These are phyloP conservation scores for Aspergillus diversus DNA, from an alignment of 495 filamentous ascomycete species.

Conservation along the genomic window DNA sequence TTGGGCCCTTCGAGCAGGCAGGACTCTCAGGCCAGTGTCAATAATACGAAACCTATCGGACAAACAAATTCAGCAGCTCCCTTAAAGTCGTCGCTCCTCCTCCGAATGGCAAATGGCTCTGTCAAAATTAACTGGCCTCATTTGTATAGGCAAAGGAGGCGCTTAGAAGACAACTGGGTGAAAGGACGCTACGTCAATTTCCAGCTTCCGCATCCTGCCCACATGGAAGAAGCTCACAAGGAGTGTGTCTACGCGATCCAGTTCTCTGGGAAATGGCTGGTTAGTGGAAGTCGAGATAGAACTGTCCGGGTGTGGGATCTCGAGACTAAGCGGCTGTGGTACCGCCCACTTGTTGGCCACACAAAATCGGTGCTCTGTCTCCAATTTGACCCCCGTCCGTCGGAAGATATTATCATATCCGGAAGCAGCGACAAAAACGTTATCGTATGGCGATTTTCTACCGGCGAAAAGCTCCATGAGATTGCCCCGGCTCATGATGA, in stretches of 20 bases:
- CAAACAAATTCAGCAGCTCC: slow-evolving; percentile 22
- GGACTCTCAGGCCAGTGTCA: slow-evolving; percentile 14
- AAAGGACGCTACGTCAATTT: slow-evolving; percentile 81
- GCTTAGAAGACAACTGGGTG: slow-evolving; percentile 90
- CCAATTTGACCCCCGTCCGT: slow-evolving; percentile 91
- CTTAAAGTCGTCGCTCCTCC: slow-evolving; percentile 37
- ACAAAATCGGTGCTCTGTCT: slow-evolving; percentile 87
- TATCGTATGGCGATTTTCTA: slow-evolving; percentile 92
- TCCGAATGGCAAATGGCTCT: slow-evolving; percentile 38
- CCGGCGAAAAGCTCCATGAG: slow-evolving; percentile 74
- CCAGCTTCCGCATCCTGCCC: slow-evolving; percentile 81
- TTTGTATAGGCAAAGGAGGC: slow-evolving; percentile 83
- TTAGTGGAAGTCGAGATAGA: slow-evolving; percentile 89
- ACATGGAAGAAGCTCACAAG: slow-evolving; percentile 79
- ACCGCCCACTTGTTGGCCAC: slow-evolving; percentile 75
- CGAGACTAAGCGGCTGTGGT: slow-evolving; percentile 72
- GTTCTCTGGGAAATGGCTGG: slow-evolving; percentile 80
- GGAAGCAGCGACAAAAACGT: slow-evolving; percentile 90
- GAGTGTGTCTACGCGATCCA: slow-evolving; percentile 98
- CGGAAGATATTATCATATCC: slow-evolving; percentile 89
- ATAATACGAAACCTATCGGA: slow-evolving; percentile 14
- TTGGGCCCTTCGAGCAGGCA: slow-evolving; percentile 1
- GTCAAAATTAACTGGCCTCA: slow-evolving; percentile 59
- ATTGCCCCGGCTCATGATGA: slow-evolving; percentile 79
- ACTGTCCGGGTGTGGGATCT: slow-evolving; percentile 92